Evolutionary conservation across 305 asterid species (phyloP), one percentile per base, ranked within the genome.

Genomic region (Coffea humblotiana): DNA sequence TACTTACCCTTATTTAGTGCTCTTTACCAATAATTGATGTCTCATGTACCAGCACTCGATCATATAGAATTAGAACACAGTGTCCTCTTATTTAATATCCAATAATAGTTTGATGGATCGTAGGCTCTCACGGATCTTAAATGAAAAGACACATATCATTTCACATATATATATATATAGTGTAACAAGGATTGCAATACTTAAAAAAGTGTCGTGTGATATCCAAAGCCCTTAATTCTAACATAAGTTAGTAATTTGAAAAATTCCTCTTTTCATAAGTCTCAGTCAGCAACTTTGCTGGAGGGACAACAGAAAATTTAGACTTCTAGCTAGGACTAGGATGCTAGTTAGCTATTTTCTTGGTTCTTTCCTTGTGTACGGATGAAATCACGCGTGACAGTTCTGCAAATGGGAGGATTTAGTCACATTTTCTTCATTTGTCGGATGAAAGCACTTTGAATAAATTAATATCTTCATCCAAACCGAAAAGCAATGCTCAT

Each of bases 271-370:
- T 77, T 58, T 70, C 37, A 23, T 61, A 10, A 6, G 76, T 73
- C 67, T 51, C 48, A 37, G 84, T 84, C 83, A 84, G 84, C 21
- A 14, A 12, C 40, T 54, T 69, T 65, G 68, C 67, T 70, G 70
- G 64, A 56, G 35, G 76, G 54, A 67, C 27, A 45, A 27, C 68
- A 25, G 72, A 35, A 37, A 74, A 43, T 66, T 66, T 80, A 40
- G 74, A 74, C 75, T 35, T 54, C 11, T 43, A 43, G 23, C 49
- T 29, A 13, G 54, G 77, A 74, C 77, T 23, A 2, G 65, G 27
- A 23, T 0, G 25, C 3, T 21, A 23, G 1, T 54, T 60, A 60
- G 29, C 65, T 7, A 27, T 52, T 73, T 80, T 80, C 76, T 56
- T 48, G 40, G 61, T 71, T 29, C 49, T 12, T 74, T 79, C 37